Conservation (phyloP, 2,329 filamentous ascomycete genomes). For the Talaromyces pinophilus region DNA sequence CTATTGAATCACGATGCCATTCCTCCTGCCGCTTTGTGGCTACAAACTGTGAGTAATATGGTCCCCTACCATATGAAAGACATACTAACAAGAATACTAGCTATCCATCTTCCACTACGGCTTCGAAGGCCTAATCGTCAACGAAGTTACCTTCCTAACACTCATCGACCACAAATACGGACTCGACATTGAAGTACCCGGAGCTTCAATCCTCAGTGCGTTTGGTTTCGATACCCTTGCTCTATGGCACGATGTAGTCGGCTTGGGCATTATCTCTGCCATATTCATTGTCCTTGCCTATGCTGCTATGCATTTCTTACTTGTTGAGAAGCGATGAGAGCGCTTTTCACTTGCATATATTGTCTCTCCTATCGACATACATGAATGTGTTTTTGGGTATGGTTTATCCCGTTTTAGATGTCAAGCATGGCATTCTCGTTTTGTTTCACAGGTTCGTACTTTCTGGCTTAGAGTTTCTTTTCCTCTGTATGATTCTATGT, state of each 20-base stretch:
- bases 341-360: constrained; percentile 28
- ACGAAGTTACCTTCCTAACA: constrained; percentile 87
- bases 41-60: constrained; percentile 67
- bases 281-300: constrained; percentile 88
- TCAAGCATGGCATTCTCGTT: not conserved
- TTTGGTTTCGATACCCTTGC: constrained; percentile 92
- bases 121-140: constrained; percentile 94
- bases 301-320: constrained; percentile 84
- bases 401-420: not conserved
- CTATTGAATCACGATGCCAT: constrained; percentile 94
- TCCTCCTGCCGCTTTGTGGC: constrained; percentile 79
- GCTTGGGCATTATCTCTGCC: constrained; percentile 77
- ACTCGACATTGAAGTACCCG: constrained; percentile 92
- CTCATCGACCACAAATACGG: constrained; percentile 94
- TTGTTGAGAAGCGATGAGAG: constrained; percentile 78
- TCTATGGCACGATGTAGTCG: constrained; percentile 80
- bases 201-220: constrained; percentile 86
- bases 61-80: not conserved
- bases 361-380: constrained; percentile 13
- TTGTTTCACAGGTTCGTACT: not conserved
- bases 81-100: constrained; percentile 35
- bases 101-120: constrained; percentile 98
- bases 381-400: not conserved
- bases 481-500: not conserved
- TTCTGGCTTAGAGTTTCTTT: not conserved